Evolutionary conservation across 1,284 basidiomycete species (phyloP).

Genomic region (Golubevia sp.): DNA sequence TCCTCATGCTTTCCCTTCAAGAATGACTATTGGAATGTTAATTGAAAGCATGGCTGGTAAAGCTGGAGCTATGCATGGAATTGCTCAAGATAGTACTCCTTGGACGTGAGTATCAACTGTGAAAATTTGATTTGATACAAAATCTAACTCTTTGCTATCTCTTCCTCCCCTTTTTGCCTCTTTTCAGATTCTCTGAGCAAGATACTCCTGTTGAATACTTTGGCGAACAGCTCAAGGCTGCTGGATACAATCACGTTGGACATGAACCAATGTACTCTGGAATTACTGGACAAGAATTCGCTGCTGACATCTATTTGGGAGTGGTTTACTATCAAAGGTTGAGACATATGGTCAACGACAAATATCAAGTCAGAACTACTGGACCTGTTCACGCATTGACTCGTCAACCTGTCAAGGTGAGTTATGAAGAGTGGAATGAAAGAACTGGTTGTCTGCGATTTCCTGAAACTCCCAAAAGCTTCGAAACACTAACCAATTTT

Average conservation of each 20-base stretch:
- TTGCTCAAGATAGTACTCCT: constrained; percentile 57
- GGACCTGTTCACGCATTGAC: constrained; percentile 57
- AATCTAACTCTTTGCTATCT: background rate
- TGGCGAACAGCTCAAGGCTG: constrained; percentile 54
- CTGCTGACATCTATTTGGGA: constrained; percentile 58
- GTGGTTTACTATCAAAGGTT: constrained; percentile 61
- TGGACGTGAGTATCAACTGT: constrained; percentile 25
- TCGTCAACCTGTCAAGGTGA: constrained; percentile 55
- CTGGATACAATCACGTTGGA: constrained; percentile 60
- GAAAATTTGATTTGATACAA: background rate
- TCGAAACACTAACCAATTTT: constrained; percentile 7
- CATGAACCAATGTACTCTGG: constrained; percentile 62
- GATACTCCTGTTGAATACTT: constrained; percentile 57
- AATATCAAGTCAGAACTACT: constrained; percentile 61
- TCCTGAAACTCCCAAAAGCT: background rate
- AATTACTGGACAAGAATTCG: constrained; percentile 57
- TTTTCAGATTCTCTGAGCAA: constrained; percentile 36
- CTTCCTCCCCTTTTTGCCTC: background rate
- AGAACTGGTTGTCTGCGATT: background rate
- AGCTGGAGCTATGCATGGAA: constrained; percentile 59
- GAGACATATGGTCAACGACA: constrained; percentile 62
- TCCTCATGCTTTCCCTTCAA: constrained; percentile 60
- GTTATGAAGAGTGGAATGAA: background rate
- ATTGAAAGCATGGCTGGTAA: constrained; percentile 61
- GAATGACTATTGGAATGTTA: constrained; percentile 61